phyloP scores from a whole-genome alignment of 768 basidiomycete species.

The Lentinula detonsa region DNA sequence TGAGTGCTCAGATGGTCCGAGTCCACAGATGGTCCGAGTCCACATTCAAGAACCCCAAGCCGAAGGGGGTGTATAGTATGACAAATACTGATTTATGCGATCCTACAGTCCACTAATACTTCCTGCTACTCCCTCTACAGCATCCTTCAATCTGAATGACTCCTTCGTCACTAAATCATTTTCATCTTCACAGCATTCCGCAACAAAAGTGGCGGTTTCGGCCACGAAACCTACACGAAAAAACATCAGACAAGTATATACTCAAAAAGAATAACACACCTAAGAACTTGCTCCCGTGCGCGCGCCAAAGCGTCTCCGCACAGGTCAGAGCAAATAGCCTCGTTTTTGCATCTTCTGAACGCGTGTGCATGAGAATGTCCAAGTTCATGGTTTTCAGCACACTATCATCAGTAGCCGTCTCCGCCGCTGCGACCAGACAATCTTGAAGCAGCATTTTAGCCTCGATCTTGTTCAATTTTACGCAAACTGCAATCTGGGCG shows the following conservation, averaged over 20 bases:
- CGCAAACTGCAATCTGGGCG: conserved; percentile 56
- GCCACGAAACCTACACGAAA: conserved; percentile 55
- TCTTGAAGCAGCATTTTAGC: conserved; percentile 35
- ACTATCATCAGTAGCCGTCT: conserved; percentile 47
- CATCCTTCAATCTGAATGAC: conserved; percentile 60
- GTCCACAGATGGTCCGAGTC: too few relatives aligned
- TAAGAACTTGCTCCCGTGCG: conserved; percentile 67
- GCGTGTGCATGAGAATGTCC: conserved; percentile 81
- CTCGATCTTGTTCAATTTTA: conserved; percentile 28
- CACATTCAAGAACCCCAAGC: too few relatives aligned
- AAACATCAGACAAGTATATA: not conserved
- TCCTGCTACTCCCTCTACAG: conserved; percentile 68
- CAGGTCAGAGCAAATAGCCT: conserved; percentile 67
- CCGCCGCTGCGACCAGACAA: conserved; percentile 50
- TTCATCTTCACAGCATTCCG: conserved; percentile 85
- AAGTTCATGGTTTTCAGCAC: conserved; percentile 80
- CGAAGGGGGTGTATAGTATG: too few relatives aligned
- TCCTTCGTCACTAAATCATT: conserved; percentile 75
- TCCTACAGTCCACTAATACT: conserved; percentile 34
- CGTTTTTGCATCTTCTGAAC: conserved; percentile 69
- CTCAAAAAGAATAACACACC: conserved; percentile 36
- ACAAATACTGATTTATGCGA: too few relatives aligned
- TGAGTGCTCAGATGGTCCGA: too few relatives aligned
- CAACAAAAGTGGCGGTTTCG: conserved; percentile 83
- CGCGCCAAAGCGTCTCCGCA: conserved; percentile 69